A percentile compares a stretch with the other conserved stretches of the same genome.
These are phyloP conservation scores for Rhinocladiella similis DNA, from an alignment of 2,329 filamentous ascomycete species.

Conservation along the genomic window DNA sequence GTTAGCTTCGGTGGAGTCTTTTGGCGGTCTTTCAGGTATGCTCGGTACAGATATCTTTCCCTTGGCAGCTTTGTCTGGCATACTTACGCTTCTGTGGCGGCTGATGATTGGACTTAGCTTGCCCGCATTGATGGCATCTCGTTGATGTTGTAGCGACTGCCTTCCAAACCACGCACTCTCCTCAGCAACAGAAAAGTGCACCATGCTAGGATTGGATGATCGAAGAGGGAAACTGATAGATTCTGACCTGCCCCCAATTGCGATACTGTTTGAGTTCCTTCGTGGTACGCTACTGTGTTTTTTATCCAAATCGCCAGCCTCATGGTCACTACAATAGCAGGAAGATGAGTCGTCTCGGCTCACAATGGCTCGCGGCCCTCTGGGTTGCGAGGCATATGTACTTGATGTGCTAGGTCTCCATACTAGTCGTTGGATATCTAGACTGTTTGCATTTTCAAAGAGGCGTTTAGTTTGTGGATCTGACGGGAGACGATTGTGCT, in stretches of 20 bases:
- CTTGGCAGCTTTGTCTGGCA: conserved; percentile 8
- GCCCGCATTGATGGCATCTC: background rate
- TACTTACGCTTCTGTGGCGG: conserved; percentile 19
- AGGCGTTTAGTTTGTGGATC: conserved; percentile 26
- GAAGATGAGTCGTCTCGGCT: conserved; percentile 22
- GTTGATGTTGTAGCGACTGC: conserved; percentile 12
- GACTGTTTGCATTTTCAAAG: conserved; percentile 17
- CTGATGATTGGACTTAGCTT: background rate
- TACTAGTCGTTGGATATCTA: background rate
- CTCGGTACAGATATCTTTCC: background rate
- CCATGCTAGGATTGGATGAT: conserved; percentile 8
- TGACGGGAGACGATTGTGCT: conserved; percentile 26
- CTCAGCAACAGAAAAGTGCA: conserved; percentile 8
- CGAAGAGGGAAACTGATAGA: conserved; percentile 18
- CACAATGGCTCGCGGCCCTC: background rate
- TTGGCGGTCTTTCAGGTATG: background rate
- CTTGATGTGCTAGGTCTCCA: conserved; percentile 13
- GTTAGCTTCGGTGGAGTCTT: conserved; percentile 11
- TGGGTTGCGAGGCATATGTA: background rate
- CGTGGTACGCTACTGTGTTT: background rate
- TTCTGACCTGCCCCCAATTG: conserved; percentile 27
- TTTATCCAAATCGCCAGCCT: background rate
- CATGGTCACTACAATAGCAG: conserved; percentile 24
- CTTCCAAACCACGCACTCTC: conserved; percentile 18
- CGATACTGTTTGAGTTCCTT: conserved; percentile 26